Evolutionary conservation across 106 monocot genomes (phyloP).

Genomic region (Acorus calamus): DNA sequence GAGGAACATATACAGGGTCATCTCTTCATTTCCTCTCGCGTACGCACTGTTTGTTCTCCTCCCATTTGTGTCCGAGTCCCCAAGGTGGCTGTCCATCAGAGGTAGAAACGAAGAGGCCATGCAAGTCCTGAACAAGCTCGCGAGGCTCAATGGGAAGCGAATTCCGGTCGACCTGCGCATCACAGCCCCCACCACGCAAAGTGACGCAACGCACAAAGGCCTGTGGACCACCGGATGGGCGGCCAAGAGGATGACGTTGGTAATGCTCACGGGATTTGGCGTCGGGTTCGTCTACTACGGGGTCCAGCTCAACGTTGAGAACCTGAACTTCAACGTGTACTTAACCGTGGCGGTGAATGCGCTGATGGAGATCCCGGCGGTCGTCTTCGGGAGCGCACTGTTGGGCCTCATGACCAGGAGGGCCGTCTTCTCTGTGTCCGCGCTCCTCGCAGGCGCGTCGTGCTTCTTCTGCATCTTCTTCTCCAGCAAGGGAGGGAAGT

Average conservation of each 20-base stretch:
- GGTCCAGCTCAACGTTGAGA: conserved; percentile 76
- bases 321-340: conserved; percentile 71
- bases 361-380: conserved; percentile 62
- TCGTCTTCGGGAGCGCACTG: conserved; percentile 58
- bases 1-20: conserved; percentile 49
- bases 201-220: conserved; percentile 7
- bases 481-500: conserved; percentile 9
- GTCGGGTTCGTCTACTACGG: conserved; percentile 83
- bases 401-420: conserved; percentile 39
- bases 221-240: conserved; percentile 62
- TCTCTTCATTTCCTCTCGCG: conserved; percentile 39
- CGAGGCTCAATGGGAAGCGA: conserved; percentile 38
- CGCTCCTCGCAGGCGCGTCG: conserved; percentile 27
- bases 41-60: conserved; percentile 39
- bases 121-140: conserved; percentile 32
- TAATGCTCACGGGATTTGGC: conserved; percentile 51
- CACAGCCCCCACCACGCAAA: not conserved
- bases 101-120: conserved; percentile 50
- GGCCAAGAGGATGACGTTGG: conserved; percentile 19
- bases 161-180: conserved; percentile 30
- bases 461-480: conserved; percentile 42
- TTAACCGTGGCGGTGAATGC: conserved; percentile 65
- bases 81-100: conserved; percentile 53
- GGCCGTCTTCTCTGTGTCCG: conserved; percentile 32
- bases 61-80: conserved; percentile 61